phyloP scores from a whole-genome alignment of 2,329 filamentous ascomycete species.

The Cladobotryum protrusum region DNA sequence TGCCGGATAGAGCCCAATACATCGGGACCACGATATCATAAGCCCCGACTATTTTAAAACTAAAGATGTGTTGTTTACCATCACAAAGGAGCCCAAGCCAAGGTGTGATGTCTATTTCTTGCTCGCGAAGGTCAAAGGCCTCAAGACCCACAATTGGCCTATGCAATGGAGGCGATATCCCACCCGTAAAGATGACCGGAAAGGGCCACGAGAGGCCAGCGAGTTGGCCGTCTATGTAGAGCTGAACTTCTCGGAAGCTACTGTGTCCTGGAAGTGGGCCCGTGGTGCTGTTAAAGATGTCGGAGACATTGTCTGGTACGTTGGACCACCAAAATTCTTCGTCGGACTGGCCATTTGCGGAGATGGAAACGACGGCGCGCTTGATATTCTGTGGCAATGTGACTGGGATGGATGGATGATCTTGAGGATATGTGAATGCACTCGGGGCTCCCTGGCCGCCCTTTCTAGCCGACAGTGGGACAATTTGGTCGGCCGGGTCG shows the following conservation, averaged over 20 bases:
- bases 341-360: constrained; percentile 65
- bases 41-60: constrained; percentile 61
- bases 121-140: constrained; percentile 70
- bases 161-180: constrained; percentile 70
- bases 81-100: constrained; percentile 67
- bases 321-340: constrained; percentile 89
- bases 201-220: constrained; percentile 78
- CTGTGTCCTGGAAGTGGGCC: constrained; percentile 60
- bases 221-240: constrained; percentile 65
- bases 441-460: constrained; percentile 49
- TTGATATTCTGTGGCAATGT: constrained; percentile 59
- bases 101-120: constrained; percentile 76
- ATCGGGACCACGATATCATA: constrained; percentile 42
- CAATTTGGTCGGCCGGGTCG: constrained; percentile 54
- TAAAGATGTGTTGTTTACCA: constrained; percentile 58
- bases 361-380: constrained; percentile 68
- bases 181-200: constrained; percentile 76
- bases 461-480: constrained; percentile 57
- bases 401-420: constrained; percentile 54
- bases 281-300: constrained; percentile 51
- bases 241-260: constrained; percentile 71
- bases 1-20: constrained; percentile 70
- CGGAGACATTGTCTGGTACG: constrained; percentile 55
- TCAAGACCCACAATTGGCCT: constrained; percentile 72
- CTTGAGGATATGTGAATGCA: constrained; percentile 59